phyloP scores from a whole-genome alignment of 208 protist genomes.

The Trypanosoma vivax region DNA sequence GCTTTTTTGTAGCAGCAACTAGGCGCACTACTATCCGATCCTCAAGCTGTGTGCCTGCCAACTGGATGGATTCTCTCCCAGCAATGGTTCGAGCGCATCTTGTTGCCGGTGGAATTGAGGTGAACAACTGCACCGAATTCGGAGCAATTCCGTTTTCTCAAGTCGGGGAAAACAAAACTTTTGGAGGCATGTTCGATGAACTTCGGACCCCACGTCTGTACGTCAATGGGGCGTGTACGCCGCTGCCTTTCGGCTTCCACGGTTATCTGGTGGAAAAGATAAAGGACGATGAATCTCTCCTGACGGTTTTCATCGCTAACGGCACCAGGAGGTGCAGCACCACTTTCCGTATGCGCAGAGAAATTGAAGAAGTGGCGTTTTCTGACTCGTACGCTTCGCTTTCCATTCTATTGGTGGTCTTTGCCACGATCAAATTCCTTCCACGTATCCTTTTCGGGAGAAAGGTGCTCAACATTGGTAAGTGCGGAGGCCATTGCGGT shows the following conservation, averaged over 20 bases:
- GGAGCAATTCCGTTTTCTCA: not conserved
- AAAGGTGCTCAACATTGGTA: slow-evolving; percentile 19
- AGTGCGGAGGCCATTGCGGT: slow-evolving; percentile 1
- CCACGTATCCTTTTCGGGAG: slow-evolving; percentile 31
- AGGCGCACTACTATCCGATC: not conserved
- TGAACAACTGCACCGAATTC: not conserved
- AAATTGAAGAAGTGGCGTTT: not conserved
- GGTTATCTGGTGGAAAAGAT: slow-evolving; percentile 20
- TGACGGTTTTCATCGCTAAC: slow-evolving; percentile 12
- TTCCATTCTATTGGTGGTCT: slow-evolving; percentile 28
- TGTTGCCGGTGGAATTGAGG: not conserved
- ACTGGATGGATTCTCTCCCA: not conserved
- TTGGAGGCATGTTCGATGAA: not conserved
- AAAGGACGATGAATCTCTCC: slow-evolving; percentile 8
- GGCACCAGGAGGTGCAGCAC: slow-evolving; percentile 15
- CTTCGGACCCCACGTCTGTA: slow-evolving; percentile 17
- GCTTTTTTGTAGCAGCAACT: not conserved
- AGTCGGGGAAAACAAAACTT: not conserved
- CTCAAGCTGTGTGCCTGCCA: not conserved
- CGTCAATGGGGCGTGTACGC: slow-evolving; percentile 14
- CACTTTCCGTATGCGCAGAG: slow-evolving; percentile 26
- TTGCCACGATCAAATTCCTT: slow-evolving; percentile 27
- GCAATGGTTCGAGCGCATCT: not conserved
- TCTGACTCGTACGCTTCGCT: slow-evolving; percentile 2
- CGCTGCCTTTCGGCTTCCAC: slow-evolving; percentile 14